Evolutionary conservation across 768 basidiomycete genomes (phyloP).

Genomic region (Serpula lacrymans): DNA sequence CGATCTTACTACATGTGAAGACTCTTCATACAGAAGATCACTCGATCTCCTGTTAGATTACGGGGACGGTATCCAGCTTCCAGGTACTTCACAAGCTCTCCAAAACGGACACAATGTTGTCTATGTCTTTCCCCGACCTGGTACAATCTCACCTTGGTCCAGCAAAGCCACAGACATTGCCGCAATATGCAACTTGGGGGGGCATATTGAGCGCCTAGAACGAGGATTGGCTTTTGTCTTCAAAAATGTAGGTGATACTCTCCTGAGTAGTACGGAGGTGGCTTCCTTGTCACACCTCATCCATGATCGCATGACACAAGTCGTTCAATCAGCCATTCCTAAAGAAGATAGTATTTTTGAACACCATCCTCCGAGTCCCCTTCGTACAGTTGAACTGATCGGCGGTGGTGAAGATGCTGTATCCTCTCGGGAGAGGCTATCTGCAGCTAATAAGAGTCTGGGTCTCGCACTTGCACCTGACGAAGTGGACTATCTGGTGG

Average conservation of each 20-base stretch:
- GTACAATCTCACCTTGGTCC: constrained; percentile 98
- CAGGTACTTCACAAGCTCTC: constrained; percentile 36
- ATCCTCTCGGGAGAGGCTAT: constrained; percentile 61
- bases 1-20: constrained; percentile 41
- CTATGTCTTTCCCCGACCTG: constrained; percentile 79
- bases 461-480: constrained; percentile 88
- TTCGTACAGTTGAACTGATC: constrained; percentile 67
- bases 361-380: constrained; percentile 60
- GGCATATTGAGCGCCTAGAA: constrained; percentile 77
- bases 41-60: constrained; percentile 78
- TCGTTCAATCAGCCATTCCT: constrained; percentile 59
- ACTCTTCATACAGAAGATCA: constrained; percentile 45
- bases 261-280: constrained; percentile 46
- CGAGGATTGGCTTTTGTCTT: constrained; percentile 75
- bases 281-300: constrained; percentile 62
- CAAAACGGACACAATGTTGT: constrained; percentile 40
- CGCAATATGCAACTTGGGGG: constrained; percentile 74
- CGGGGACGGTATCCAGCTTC: constrained; percentile 67
- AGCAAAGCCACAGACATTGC: constrained; percentile 98
- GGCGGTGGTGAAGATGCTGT: constrained; percentile 21
- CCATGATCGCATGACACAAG: constrained; percentile 97
- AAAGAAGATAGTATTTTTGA: constrained; percentile 53
- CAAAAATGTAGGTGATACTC: constrained; percentile 36
- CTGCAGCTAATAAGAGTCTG: constrained; percentile 73
- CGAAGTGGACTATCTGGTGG: constrained; percentile 90